phyloP scores from a whole-genome alignment of 2,329 filamentous ascomycete genomes.

The Fusarium sp. region DNA sequence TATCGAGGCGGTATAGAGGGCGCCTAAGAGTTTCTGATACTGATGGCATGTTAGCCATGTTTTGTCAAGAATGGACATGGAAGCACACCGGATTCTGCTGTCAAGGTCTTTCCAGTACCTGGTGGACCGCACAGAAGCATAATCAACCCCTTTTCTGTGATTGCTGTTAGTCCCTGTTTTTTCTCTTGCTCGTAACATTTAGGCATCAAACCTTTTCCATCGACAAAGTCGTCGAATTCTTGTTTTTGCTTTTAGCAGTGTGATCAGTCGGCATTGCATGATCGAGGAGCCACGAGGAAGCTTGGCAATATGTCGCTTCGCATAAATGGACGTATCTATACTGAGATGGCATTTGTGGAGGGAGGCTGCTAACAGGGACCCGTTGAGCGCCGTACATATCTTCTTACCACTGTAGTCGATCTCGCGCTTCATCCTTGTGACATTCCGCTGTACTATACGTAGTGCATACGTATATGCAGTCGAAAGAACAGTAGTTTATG shows the following conservation, averaged over 20 bases:
- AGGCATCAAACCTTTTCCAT: slow-evolving; percentile 4
- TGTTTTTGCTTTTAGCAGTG: no score
- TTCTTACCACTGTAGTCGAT: no score
- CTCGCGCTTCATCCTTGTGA: no score
- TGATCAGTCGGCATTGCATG: slow-evolving; percentile 43
- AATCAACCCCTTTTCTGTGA: slow-evolving; percentile 41
- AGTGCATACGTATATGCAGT: no score
- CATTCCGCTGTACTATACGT: no score
- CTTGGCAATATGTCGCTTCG: no score
- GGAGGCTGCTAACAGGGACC: no score
- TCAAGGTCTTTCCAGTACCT: slow-evolving; percentile 52
- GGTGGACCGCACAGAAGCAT: slow-evolving; percentile 48
- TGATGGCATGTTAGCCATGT: slow-evolving; percentile 8
- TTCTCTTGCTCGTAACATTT: rapidly evolving
- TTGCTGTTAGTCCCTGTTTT: not conserved
- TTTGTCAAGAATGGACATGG: not conserved
- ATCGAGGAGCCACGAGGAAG: slow-evolving; percentile 48
- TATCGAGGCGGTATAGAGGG: slow-evolving; percentile 19
- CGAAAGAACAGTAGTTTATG: no score
- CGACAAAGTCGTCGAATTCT: not conserved
- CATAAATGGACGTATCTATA: no score
- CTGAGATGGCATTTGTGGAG: no score
- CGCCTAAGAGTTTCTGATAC: slow-evolving; percentile 23
- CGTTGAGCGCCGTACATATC: no score
- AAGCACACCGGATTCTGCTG: slow-evolving; percentile 45